Percentiles rank a stretch among this genome's conserved stretches.
These are phyloP conservation scores for Candida berthetii DNA, from an alignment of 805 yeast species.

Conservation along the genomic window DNA sequence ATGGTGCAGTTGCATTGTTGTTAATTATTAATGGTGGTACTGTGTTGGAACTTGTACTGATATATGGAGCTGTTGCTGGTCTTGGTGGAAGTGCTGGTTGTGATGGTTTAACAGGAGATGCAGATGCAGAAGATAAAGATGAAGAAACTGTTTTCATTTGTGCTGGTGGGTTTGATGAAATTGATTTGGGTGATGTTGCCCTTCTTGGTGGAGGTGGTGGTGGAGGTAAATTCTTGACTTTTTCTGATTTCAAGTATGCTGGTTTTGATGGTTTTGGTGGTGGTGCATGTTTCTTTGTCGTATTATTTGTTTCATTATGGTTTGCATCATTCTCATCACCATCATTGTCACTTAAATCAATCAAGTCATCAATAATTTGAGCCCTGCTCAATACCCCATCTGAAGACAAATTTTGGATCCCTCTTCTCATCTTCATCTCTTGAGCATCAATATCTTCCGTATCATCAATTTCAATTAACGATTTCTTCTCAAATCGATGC, in stretches of 20 bases:
- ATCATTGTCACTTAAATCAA: constrained; percentile 29
- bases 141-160: constrained; percentile 2
- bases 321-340: not conserved
- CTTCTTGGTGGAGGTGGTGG: constrained; percentile 27
- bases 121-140: constrained; percentile 6
- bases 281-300: not conserved
- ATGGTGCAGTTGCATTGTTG: constrained; percentile 1
- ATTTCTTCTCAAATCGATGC: constrained; percentile 14
- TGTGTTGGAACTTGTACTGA: not conserved
- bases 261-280: constrained; percentile 7
- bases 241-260: not conserved
- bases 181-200: not conserved
- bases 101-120: constrained; percentile 8
- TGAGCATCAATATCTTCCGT: constrained; percentile 13
- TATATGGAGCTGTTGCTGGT: not conserved
- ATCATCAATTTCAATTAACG: constrained; percentile 17
- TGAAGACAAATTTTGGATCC: constrained; percentile 8
- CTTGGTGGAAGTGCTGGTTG: constrained; percentile 6
- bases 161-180: constrained; percentile 3
- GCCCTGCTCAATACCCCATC: constrained; percentile 6
- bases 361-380: constrained; percentile 16
- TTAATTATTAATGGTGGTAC: not conserved
- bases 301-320: not conserved
- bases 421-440: constrained; percentile 16
- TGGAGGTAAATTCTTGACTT: constrained; percentile 6